Percentiles rank a stretch among this genome's conserved stretches.
These are phyloP conservation scores for Athelia psychrophila DNA, from an alignment of 1,284 basidiomycete species.

Conservation along the genomic window DNA sequence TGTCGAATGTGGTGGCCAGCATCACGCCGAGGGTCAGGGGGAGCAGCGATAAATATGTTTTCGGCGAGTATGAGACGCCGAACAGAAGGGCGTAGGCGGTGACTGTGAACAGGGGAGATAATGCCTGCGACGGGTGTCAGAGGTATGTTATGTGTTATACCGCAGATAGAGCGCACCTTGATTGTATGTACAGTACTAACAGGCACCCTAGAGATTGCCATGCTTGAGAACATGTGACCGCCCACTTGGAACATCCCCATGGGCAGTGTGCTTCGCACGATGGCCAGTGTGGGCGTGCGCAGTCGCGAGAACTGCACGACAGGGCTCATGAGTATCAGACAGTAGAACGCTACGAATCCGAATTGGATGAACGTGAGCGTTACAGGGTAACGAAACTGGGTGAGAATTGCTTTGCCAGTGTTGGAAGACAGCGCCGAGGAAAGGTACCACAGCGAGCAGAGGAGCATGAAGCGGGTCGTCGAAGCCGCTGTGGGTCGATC, in stretches of 20 bases:
- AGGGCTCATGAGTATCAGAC: constrained; percentile 78
- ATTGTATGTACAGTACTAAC: constrained; percentile 99
- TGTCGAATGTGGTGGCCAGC: constrained; percentile 93
- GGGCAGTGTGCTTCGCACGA: constrained; percentile 79
- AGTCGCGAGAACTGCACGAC: constrained; percentile 64
- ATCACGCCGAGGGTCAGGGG: constrained; percentile 96
- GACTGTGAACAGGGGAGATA: constrained; percentile 97
- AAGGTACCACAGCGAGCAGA: constrained; percentile 81
- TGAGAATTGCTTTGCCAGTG: constrained; percentile 86
- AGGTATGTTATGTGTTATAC: constrained; percentile 7
- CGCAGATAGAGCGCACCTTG: constrained; percentile 62
- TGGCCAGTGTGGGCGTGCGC: constrained; percentile 67
- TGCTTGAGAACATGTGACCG: constrained; percentile 96
- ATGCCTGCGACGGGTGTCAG: constrained; percentile 56
- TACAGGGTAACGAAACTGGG: constrained; percentile 83
- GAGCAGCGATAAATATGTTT: constrained; percentile 93
- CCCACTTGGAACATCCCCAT: constrained; percentile 95
- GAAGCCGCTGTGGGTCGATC: constrained; percentile 11
- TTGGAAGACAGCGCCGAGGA: constrained; percentile 88
- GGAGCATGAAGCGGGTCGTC: constrained; percentile 50
- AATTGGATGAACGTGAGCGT: constrained; percentile 98
- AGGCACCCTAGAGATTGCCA: constrained; percentile 94
- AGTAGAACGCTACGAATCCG: constrained; percentile 88
- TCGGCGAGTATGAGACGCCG: constrained; percentile 86
- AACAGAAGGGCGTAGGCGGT: constrained; percentile 92